Evolutionary conservation across 2,329 filamentous ascomycete genomes (phyloP), one percentile per base, ranked within the genome.

Genomic region (Chaetomium globosum): DNA sequence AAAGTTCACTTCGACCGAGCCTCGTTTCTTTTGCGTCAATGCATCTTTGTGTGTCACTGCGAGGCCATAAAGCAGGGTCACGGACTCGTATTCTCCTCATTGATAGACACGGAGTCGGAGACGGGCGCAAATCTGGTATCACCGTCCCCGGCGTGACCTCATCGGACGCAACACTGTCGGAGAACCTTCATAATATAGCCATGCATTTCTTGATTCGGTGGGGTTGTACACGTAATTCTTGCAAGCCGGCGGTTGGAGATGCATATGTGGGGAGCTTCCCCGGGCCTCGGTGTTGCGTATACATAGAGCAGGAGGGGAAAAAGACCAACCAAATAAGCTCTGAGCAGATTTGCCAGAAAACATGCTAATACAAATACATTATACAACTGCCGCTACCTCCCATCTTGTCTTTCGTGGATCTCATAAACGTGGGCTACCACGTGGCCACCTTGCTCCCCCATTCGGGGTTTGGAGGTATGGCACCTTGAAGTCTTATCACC

Each of bases 91-190:
- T n/a, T 12, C 52, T 39, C 52, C 31, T n/a, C 13, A 23, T 43
- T 31, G 36, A 36, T 39, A 23, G 30, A 36, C 49, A 46, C 36
- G 10, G 12, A 5, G 2, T 48, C 59, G 59, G 59, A n/a, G 16
- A 33, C 48, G 39, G 23, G 59, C 54, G 49, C 59, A 55, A 46
- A 61, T 61, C 12, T 28, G 51, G 59, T 21, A 48, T 33, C 12
- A 10, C 26, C 7, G 23, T 1, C 6, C 9, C 10, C 30, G 26
- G 26, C 19, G 59, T 61, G 59, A 61, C 51, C 51, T 61, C 59
- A 61, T 48, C 26, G 33, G 55, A 46, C 23, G n/a, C 54, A 43
- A 43, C 43, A 13, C 4, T 56, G 21, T 13, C 21, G 51, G 26
- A n/a, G 6, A 12, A 13, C 49, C 16, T 23, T 10, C 49, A 7